These are phyloP conservation scores for Ogataea neopini DNA, from an alignment of 805 yeast species.

Conservation along the genomic window DNA sequence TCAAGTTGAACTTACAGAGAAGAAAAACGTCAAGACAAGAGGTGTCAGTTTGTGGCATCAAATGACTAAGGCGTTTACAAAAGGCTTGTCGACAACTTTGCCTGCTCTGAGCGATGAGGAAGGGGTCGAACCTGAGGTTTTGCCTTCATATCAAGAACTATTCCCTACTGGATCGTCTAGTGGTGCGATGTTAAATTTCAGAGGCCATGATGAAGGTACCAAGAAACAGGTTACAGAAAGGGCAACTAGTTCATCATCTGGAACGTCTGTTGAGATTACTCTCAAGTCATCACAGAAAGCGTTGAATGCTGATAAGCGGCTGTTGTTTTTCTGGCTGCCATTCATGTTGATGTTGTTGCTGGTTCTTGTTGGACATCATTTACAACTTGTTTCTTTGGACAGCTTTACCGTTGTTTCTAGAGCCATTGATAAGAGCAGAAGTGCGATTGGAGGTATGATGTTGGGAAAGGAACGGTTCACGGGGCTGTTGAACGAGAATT, in stretches of 20 bases:
- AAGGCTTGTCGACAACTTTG: conserved; percentile 10
- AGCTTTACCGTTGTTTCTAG: conserved; percentile 25
- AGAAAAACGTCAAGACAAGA: conserved; percentile 15
- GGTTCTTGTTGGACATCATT: conserved; percentile 32
- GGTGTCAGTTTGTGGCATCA: conserved; percentile 33
- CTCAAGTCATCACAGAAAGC: conserved; percentile 41
- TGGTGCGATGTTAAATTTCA: conserved; percentile 32
- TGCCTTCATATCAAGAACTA: conserved; percentile 76
- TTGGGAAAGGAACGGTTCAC: conserved; percentile 46
- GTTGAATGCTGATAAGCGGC: conserved; percentile 73
- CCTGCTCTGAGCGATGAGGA: conserved; percentile 19
- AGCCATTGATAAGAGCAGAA: conserved; percentile 42
- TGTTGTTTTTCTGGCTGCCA: conserved; percentile 91
- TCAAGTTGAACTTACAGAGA: neutral
- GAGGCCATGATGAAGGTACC: conserved; percentile 25
- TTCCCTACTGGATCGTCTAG: conserved; percentile 53
- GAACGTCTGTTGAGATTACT: conserved; percentile 18
- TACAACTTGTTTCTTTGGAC: conserved; percentile 27
- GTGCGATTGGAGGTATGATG: conserved; percentile 47
- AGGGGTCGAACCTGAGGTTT: conserved; percentile 35
- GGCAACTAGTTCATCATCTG: neutral
- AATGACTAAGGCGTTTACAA: conserved; percentile 32
- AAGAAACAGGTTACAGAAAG: conserved; percentile 10
- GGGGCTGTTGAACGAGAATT: conserved; percentile 36
- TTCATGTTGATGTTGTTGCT: conserved; percentile 58